phyloP scores from a whole-genome alignment of 106 monocot species.

The Dioscorea dumetorum region DNA sequence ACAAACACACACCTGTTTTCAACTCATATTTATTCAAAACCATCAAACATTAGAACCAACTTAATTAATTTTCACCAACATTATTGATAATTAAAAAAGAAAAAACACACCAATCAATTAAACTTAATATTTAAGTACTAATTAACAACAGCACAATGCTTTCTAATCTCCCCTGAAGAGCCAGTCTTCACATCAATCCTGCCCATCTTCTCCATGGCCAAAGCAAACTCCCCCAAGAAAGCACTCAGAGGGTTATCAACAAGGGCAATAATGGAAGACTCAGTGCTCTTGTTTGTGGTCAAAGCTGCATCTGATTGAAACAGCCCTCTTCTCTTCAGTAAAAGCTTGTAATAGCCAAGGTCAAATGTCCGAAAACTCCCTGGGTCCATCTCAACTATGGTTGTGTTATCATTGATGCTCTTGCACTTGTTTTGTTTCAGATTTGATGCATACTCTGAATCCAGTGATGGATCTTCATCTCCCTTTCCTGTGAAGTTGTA shows the following conservation, averaged over 20 bases:
- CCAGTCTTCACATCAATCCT: constrained; percentile 20
- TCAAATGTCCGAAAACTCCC: constrained; percentile 10
- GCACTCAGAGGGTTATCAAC: not conserved
- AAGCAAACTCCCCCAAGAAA: constrained; percentile 9
- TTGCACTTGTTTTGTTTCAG: constrained; percentile 14
- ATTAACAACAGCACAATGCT: constrained; percentile 13
- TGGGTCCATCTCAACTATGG: constrained; percentile 16
- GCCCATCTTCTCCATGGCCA: constrained; percentile 21
- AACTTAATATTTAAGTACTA: not conserved
- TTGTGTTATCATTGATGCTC: constrained; percentile 3
- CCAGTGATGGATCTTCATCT: constrained; percentile 19
- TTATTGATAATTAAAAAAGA: too few species aligned
- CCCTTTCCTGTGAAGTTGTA: constrained; percentile 23
- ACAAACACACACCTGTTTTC: too few species aligned
- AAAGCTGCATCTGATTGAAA: constrained; percentile 17
- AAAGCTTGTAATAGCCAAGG: constrained; percentile 4
- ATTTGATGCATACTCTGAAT: not conserved
- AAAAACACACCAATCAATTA: too few species aligned
- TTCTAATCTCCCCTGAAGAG: constrained; percentile 28
- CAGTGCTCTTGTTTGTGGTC: not conserved
- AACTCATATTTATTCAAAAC: too few species aligned
- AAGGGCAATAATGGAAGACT: not conserved
- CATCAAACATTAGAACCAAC: too few species aligned
- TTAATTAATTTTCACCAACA: too few species aligned
- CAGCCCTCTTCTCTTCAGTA: constrained; percentile 8